Evolutionary conservation across 345 rosid genomes (phyloP), one percentile per base, ranked within the genome.

Genomic region (Physaria fendleri): DNA sequence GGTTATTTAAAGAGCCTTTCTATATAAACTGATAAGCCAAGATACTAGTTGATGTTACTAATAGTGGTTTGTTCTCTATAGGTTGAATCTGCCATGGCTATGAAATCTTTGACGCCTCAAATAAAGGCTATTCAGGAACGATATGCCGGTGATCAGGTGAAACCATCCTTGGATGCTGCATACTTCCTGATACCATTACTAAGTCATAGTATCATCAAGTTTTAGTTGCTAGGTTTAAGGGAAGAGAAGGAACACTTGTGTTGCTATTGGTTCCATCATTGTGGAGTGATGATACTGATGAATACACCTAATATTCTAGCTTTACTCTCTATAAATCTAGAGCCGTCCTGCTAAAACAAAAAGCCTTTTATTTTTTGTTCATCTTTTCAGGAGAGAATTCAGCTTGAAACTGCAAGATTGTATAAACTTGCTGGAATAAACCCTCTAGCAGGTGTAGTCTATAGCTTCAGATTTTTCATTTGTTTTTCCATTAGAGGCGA

Each of bases 41-140:
- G 18, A 6, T 25, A 7, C 39, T 28, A 49, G 38, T 29, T 4
- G 9, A 12, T 44, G 15, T 43, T 12, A 24, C 9, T 56, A 41
- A 10, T n/a, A 56, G 32, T 54, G 42, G 15, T 37, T 48, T 52
- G 8, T 37, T 70, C 23, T 56, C 46, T 22, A 15, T 80, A 92
- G 99, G 97, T 88, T 33, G 97, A 93, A 69, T 93, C 99, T 69
- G 77, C 88, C 8, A 86, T 88, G 91, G 85, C 99, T 47, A 89
- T 89, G 99, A 83, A 87, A 28, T 81, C 95, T 5, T 62, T 93
- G 74, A 87, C 85, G 58, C 99, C 99, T 15, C 99, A 93, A 56
- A 79, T 93, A 30, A 86, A 86, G 79, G 95, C 90, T 27, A 76
- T 93, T 74, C 99, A 89, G 77, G 53, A 86, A 71, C 80, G 85